Evolutionary conservation across 192 early-diverging fungal species (phyloP), one percentile per base, ranked within the genome.

Genomic region (Coemansia sp.): DNA sequence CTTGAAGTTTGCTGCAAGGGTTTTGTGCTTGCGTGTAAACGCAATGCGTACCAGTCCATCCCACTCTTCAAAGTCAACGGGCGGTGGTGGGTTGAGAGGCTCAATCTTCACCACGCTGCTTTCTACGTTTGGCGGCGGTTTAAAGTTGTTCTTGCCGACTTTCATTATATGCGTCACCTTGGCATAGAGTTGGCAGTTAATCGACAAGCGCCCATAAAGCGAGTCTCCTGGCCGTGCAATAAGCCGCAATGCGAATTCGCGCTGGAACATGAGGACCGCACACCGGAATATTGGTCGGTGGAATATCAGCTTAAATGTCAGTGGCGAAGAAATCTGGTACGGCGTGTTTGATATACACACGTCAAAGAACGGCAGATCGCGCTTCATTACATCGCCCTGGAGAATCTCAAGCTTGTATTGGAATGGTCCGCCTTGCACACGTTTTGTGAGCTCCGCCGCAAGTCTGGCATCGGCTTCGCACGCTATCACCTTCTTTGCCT

Each of bases 261-360:
- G 91, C 75, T 99, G 98, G 79, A 99, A 99, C 96, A 98, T 99
- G 70, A 99, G 94, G 49, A 99, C 89, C 6, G 95, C 95, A 57
- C 90, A 92, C 50, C 90, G 85, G 84, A 95, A 95, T 19, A 94
- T 71, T 9, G 96, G 96, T n/a, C 95, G 90, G 73, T 98, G 97
- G 64, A 89, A 90, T 14, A 99, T 85, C 45, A 99, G 86, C 83
- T 99, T 99, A 84, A 99, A 97, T 6, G 92, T 90, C 50, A 99
- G 85, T 0, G 95, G 90, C 9, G 96, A 95, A 6, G 96, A 99
- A 64, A 98, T 99, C 85, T 93, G 81, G 82, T 98, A 99, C 17
- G 98, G 98, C 20, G 98, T 99, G 84, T 99, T 99, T 74, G 88
- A 91, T 74, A 99, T 95, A 76, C 95, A 97, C 55, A 98, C 94